Evolutionary conservation across 1,284 basidiomycete species (phyloP).

Genomic region (Lignosus rhinocerotis): DNA sequence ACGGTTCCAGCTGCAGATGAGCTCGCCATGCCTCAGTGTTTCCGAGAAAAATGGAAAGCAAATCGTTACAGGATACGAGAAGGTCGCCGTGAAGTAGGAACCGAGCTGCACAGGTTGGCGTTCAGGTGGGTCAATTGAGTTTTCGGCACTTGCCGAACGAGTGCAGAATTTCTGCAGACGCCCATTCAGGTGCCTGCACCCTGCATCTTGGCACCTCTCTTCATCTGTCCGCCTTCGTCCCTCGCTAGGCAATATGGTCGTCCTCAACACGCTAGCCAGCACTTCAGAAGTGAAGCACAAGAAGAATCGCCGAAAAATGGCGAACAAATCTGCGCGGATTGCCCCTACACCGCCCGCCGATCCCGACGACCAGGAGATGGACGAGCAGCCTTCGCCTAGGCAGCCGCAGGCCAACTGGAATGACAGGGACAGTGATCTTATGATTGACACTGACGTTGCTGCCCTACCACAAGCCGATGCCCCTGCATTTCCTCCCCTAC

Average conservation of each 20-base stretch:
- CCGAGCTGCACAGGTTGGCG: not conserved
- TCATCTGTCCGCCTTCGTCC: constrained; percentile 4
- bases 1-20: constrained; percentile 18
- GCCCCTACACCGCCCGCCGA: constrained; percentile 23
- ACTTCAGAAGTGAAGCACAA: constrained; percentile 37
- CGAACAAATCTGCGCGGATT: constrained; percentile 38
- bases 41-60: not conserved
- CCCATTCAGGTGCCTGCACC: constrained; percentile 12
- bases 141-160: constrained; percentile 21
- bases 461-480: constrained; percentile 43
- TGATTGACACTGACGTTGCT: constrained; percentile 57
- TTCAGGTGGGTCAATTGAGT: not conserved
- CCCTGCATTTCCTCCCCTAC: constrained; percentile 68
- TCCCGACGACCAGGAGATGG: constrained; percentile 43
- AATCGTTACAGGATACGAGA: not conserved
- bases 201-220: constrained; percentile 3
- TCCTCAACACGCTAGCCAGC: constrained; percentile 43
- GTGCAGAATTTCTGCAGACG: constrained; percentile 25
- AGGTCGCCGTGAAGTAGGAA: not conserved
- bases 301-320: constrained; percentile 58
- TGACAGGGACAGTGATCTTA: constrained; percentile 57
- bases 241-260: constrained; percentile 49
- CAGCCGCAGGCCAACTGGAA: constrained; percentile 14
- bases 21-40: constrained; percentile 13
- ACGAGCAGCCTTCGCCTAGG: constrained; percentile 13